Percentiles rank a stretch among this genome's conserved stretches.
phyloP scores from a whole-genome alignment of 2,329 filamentous ascomycete species.

The Colletotrichum melonis region DNA sequence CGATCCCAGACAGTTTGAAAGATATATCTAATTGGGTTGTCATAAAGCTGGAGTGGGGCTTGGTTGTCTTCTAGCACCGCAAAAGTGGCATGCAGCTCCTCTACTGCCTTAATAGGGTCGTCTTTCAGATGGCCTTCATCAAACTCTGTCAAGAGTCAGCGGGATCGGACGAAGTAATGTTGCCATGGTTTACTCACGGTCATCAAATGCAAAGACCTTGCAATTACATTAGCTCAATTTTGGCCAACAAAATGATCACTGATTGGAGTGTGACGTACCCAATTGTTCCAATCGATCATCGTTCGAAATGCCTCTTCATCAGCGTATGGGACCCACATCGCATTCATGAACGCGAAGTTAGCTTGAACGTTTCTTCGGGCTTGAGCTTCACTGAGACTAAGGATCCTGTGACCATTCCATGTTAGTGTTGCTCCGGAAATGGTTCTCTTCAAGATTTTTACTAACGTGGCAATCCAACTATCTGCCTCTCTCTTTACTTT shows the following conservation, averaged over 20 bases:
- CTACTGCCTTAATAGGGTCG: background rate
- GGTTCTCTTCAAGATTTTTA: background rate
- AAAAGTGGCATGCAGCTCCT: background rate
- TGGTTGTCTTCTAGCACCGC: background rate
- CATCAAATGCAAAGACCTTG: background rate
- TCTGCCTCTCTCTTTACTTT: background rate
- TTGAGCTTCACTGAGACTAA: background rate
- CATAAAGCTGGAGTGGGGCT: background rate
- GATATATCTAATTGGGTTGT: background rate
- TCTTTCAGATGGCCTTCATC: background rate
- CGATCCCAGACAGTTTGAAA: background rate
- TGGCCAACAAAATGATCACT: background rate
- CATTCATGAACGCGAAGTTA: background rate
- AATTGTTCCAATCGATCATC: background rate
- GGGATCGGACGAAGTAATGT: too few species aligned
- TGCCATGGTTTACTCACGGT: background rate
- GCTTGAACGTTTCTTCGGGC: background rate
- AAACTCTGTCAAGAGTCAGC: background rate
- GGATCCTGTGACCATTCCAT: background rate
- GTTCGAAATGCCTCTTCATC: background rate
- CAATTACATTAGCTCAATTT: background rate
- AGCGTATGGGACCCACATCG: background rate
- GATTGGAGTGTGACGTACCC: background rate
- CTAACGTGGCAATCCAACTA: background rate
- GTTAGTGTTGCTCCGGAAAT: too few species aligned